Evolutionary conservation across 2,329 filamentous ascomycete genomes (phyloP).

Genomic region (Elsinoe perseae): DNA sequence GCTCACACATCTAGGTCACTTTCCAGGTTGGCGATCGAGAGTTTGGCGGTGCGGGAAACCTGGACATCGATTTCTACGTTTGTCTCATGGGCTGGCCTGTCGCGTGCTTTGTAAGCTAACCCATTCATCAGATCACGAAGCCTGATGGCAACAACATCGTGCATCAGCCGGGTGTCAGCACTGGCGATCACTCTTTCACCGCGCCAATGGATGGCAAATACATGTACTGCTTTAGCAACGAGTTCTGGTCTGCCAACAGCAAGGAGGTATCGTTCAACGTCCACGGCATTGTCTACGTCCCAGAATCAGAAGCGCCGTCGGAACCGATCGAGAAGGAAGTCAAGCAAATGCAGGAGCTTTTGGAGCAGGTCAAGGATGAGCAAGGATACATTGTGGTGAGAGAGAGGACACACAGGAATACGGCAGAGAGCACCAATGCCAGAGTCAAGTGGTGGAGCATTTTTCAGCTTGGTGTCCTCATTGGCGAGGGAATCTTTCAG

Average conservation of each 20-base stretch:
- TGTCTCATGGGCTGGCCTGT: slow-evolving; percentile 24
- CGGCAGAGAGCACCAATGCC: slow-evolving; percentile 93
- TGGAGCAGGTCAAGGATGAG: slow-evolving; percentile 92
- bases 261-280: slow-evolving; percentile 99
- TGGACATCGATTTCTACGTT: slow-evolving; percentile 99
- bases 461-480: slow-evolving; percentile 82
- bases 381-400: slow-evolving; percentile 93
- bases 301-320: slow-evolving; percentile 71
- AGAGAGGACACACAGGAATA: slow-evolving; percentile 95
- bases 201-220: slow-evolving; percentile 81
- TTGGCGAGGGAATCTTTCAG: slow-evolving; percentile 92
- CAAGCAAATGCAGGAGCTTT: slow-evolving; percentile 70
- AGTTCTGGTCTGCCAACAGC: slow-evolving; percentile 90
- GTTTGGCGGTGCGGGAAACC: slow-evolving; percentile 86
- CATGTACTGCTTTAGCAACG: slow-evolving; percentile 98
- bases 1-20: slow-evolving; percentile 45
- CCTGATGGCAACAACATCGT: slow-evolving; percentile 68
- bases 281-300: slow-evolving; percentile 95
- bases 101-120: not conserved
- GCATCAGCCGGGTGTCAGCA: slow-evolving; percentile 72
- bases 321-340: slow-evolving; percentile 92
- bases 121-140: slow-evolving; percentile 58
- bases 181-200: slow-evolving; percentile 87
- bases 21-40: slow-evolving; percentile 97
- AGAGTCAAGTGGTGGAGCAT: slow-evolving; percentile 99